These are phyloP conservation scores for Lanmaoa rubissima DNA, from an alignment of 768 basidiomycete genomes.

Conservation along the genomic window DNA sequence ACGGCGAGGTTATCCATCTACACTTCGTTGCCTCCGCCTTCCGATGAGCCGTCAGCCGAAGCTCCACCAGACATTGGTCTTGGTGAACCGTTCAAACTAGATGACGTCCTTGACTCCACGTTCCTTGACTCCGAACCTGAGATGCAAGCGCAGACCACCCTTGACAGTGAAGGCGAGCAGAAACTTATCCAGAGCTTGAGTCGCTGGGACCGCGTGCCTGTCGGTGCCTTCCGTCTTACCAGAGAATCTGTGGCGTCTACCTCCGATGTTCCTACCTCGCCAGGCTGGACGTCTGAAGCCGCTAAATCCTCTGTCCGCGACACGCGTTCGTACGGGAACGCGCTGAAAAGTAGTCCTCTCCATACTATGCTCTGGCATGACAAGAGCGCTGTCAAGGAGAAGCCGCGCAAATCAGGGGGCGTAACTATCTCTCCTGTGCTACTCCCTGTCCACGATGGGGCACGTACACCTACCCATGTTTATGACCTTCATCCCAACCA, in stretches of 20 bases:
- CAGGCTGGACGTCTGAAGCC: conserved; percentile 31
- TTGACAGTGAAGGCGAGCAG: conserved; percentile 37
- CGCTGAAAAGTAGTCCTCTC: conserved; percentile 55
- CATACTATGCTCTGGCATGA: conserved; percentile 54
- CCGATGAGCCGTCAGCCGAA: conserved; percentile 36
- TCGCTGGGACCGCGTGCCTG: conserved; percentile 74
- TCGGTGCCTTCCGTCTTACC: conserved; percentile 69
- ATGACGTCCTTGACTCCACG: conserved; percentile 76
- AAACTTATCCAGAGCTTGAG: conserved; percentile 49
- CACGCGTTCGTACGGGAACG: conserved; percentile 33
- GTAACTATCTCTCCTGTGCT: conserved; percentile 51
- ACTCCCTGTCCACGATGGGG: conserved; percentile 52
- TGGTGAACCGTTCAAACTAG: conserved; percentile 54
- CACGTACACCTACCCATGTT: conserved; percentile 50
- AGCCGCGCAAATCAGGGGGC: conserved; percentile 29
- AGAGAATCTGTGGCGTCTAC: conserved; percentile 34
- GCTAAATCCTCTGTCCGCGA: conserved; percentile 19
- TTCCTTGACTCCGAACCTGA: conserved; percentile 62
- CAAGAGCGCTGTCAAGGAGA: conserved; percentile 22
- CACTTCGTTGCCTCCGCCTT: conserved; percentile 32
- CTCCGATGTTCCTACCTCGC: conserved; percentile 30
- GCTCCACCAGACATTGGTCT: conserved; percentile 38
- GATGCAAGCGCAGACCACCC: conserved; percentile 25
- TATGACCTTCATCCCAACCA: conserved; percentile 38
- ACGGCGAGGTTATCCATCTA: conserved; percentile 35